Evolutionary conservation across 2,329 filamentous ascomycete species (phyloP).

Genomic region (Plenodomus biglobosus): DNA sequence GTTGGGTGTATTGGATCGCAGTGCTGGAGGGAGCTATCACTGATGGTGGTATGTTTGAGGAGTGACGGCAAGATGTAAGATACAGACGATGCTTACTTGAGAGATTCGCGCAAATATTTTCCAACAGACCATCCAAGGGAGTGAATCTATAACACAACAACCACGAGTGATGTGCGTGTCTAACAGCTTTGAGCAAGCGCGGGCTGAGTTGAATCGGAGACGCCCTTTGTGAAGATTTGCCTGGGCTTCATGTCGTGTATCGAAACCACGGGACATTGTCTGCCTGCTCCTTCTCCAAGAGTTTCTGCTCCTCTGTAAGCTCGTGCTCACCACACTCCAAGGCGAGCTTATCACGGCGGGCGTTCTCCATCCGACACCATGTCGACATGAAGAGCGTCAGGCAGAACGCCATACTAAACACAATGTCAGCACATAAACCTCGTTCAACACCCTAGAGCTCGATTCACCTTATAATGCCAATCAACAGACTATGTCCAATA

Average conservation of each 20-base stretch:
- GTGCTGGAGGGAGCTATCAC: conserved; percentile 14
- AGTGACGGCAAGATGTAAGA: background rate
- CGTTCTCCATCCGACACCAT: conserved; percentile 61
- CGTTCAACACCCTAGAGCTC: background rate
- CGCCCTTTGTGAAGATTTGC: too few species aligned
- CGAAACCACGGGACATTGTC: conserved; percentile 56
- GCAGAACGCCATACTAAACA: conserved; percentile 50
- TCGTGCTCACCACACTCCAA: conserved; percentile 50
- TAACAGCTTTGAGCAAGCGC: too few species aligned
- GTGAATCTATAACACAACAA: background rate
- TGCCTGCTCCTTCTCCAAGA: conserved; percentile 56
- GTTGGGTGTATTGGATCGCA: conserved; percentile 29
- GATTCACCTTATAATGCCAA: conserved; percentile 47
- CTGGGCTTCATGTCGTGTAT: conserved; percentile 26
- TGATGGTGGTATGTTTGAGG: conserved; percentile 2
- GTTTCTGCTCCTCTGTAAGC: conserved; percentile 58
- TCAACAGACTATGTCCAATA: conserved; percentile 51
- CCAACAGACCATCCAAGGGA: background rate
- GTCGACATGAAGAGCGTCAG: conserved; percentile 59
- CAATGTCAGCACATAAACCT: conserved; percentile 3
- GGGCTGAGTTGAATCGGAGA: too few species aligned
- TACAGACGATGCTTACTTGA: background rate
- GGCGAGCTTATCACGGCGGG: conserved; percentile 51
- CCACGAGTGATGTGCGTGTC: background rate
- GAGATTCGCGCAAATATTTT: background rate